Evolutionary conservation across 1,139 yeast species (phyloP).

Genomic region (Candida albicans): DNA sequence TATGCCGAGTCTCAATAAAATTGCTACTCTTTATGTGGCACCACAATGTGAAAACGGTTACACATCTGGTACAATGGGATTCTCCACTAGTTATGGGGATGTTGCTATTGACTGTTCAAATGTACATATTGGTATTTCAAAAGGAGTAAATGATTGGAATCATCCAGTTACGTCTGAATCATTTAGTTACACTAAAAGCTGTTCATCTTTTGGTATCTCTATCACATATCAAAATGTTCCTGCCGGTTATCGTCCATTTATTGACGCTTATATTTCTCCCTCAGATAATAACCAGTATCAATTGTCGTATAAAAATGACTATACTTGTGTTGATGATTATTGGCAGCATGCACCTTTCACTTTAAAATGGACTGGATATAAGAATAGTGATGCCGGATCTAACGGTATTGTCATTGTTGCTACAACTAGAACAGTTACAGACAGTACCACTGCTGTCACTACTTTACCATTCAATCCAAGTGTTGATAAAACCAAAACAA

Average conservation of each 20-base stretch:
- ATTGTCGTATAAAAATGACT: slow-evolving; percentile 15
- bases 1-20: slow-evolving; percentile 12
- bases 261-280: slow-evolving; percentile 18
- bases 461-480: slow-evolving; percentile 17
- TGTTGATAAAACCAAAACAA: slow-evolving; percentile 18
- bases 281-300: neutral
- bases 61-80: slow-evolving; percentile 24
- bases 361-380: slow-evolving; percentile 13
- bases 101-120: slow-evolving; percentile 23
- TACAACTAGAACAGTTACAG: slow-evolving; percentile 26
- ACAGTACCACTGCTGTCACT: slow-evolving; percentile 19
- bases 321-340: slow-evolving; percentile 14
- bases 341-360: neutral
- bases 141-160: slow-evolving; percentile 24
- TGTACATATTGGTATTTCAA: slow-evolving; percentile 22
- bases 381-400: slow-evolving; percentile 17
- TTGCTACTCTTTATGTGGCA: slow-evolving; percentile 22
- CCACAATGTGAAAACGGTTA: slow-evolving; percentile 26
- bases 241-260: slow-evolving; percentile 33
- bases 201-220: slow-evolving; percentile 15
- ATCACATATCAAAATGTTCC: slow-evolving; percentile 25
- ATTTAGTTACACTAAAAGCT: slow-evolving; percentile 14
- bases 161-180: slow-evolving; percentile 15
- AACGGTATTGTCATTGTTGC: slow-evolving; percentile 23
- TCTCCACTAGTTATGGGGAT: slow-evolving; percentile 9